Evolutionary conservation across 768 basidiomycete species (phyloP), one percentile per base, ranked within the genome.

Genomic region (Boletus rufocinnamomeus): DNA sequence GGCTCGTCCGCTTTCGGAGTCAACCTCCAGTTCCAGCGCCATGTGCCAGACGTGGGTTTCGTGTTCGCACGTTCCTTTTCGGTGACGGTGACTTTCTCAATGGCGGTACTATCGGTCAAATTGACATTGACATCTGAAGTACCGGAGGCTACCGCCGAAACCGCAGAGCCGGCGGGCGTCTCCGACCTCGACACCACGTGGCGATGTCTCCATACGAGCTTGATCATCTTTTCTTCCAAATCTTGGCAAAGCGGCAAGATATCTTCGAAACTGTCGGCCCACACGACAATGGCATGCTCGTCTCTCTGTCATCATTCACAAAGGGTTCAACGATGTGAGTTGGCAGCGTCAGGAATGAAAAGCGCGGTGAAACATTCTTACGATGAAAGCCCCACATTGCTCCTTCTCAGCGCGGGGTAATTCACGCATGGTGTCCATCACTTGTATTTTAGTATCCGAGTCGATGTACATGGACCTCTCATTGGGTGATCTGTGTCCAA

Each of bases 371-470:
- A 25, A 50, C 17, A 40, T 32, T 75, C 88, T 70, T 66, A 91
- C 90, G 59, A 93, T 82, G 72, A 95, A 95, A 19, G 93, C 93
- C 17, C 85, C 93, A 54, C 89, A 93, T 68, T 95, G 93, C 66
- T 95, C 92, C 74, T 93, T 94, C 72, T 95, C 90, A 4, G 93
- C 91, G 46, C 82, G 81, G 11, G 88, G 82, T 28, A 95, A 76
- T 59, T 85, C 82, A 48, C 68, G 63, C 67, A 95, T 82, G 19
- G 81, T 82, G 56, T 92, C 87, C 35, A 95, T 71, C 44, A 95
- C 86, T 73, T 95, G 93, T 52, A 95, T 93, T 23, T 91, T 87
- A 2, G 91, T 94, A 68, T 93, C 86, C 54, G 73, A 69, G 69
- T 92, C 89, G 62, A 95, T 80, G 63, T 85, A 86, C 64, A 91